Base-by-base conservation (phyloP, 192 early-diverging fungal genomes). In the Coemansia sp. region DNA sequence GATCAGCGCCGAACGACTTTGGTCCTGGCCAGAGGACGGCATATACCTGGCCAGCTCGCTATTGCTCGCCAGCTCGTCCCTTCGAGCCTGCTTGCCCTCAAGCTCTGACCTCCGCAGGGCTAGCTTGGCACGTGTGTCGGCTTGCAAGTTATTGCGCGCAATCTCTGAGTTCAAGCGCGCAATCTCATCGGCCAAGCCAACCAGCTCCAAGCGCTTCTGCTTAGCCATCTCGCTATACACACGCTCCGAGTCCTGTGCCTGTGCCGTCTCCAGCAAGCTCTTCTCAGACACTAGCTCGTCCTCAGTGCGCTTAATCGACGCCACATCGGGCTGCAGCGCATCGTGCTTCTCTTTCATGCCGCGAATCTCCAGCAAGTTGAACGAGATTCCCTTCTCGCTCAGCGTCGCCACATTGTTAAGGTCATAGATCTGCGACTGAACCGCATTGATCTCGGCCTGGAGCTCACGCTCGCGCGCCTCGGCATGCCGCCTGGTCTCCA, bases 41-140 rank as follows among this genome's bases (percentile, higher is more conserved):
- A 31, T 50, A 26, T 65, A 81, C 3, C 28, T 55, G 4, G 65
- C 61, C 35, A 70, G 53, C 3, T 59, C 75, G 28, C 58, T 6
- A 2, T 60, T 51, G 7, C 28, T 51, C 16, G 37, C 20, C 60
- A 70, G 42, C 66, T 55, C 38, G 26, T 50, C 21, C 35, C 35
- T 20, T 42, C 63, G 56, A 7, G 51, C n/a, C 35, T 60, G 31
- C 38, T 70, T 63, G 55, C 24, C 58, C 18, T 86, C 74, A 11
- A 76, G 59, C 24, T 92, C 88, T 16, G 71, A 62, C 62, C 80
- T 75, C 48, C 87, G 85, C 11, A 91, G 48, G 0, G 77, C 69
- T 42, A 94, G 68, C 45, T 82, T 78, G 8, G 91, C 90, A 0
- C 88, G 79, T 0, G 83, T 85, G 35, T 91, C 88, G 0, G 80